Base-by-base conservation (phyloP, 352 stramenopile genomes). In the Phytophthora sp. region DNA sequence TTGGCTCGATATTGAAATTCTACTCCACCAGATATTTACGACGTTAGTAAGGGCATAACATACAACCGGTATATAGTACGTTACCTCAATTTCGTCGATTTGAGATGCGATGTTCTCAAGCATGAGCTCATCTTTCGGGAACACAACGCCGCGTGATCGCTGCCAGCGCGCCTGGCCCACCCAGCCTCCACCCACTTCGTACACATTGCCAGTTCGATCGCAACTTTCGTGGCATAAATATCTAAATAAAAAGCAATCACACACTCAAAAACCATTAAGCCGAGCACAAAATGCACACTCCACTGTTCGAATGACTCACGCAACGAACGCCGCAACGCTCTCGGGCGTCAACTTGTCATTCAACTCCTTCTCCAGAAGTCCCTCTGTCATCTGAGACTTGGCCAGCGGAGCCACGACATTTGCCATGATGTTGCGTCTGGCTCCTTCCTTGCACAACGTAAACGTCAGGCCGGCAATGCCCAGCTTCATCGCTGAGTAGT, bases 381-480 rank as follows among this genome's bases (percentile, higher is more conserved):
- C 87, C 8, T 89, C 82, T 8, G 89, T 94, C 89, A 97, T 97
- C 44, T 92, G 82, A 5, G 85, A 94, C 30, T 82, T 90, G 7
- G 86, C 89, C 20, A 95, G 66, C 16, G 89, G 89, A 2, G 89
- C 86, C 20, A 97, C 86, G 24, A 91, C 85, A 45, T 97, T 97
- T 4, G 79, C 78, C 23, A 89, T 53, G 23, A 96, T 83, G 51
- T 93, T 93, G 49, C 82, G 84, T 54, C 85, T 80, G 7, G 57
- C 69, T 24, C 89, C 89, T 76, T 97, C 90, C 46, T 94, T 84
- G 58, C 86, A 91, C 15, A 97, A 64, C 13, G 96, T 91, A 65
- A 96, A 93, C 21, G 90, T 98, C 44, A 98, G 79, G 0, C 94
- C 95, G 16, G 97, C 94, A 45, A 98, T 93, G 15, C 91, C 95